Evolutionary conservation across 2,329 filamentous ascomycete species (phyloP), one percentile per base, ranked within the genome.

Genomic region (Exophiala oligosperma): DNA sequence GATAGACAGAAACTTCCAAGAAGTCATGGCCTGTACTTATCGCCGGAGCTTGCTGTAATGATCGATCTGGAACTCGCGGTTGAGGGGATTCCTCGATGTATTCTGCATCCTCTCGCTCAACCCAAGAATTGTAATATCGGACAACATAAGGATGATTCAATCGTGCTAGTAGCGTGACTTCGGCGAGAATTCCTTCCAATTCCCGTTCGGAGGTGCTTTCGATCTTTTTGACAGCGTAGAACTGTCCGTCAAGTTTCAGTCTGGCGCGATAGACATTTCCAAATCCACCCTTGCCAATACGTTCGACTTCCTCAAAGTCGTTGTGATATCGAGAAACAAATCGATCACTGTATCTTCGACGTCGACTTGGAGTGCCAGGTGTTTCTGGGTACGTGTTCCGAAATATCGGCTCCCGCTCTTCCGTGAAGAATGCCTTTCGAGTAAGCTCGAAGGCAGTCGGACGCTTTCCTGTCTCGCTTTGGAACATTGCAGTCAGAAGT

Each of bases 181-280:
- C 90, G 0, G 89, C 92, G 40, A 97, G 79, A 57, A 89, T 90
- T 58, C 77, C 76, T 59, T 79, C 77, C 52, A 82, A 69, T 4
- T 81, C 79, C 9, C 87, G 82, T 26, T 89, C 84, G 1, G 91
- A 91, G 52, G 88, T 87, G 66, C 94, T 90, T 1, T 87, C 91
- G 61, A 99, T 94, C 72, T 97, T 97, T 73, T 99, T 99, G 71
- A 99, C 90, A 17, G 94, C 94, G 74, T 97, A 99, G 44, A 95
- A 88, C 57, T 92, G 90, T 0, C 91, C 91, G 71, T 97, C 94
- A 3, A 97, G 84, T 75, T 94, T 96, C 73, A 96, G 96, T 32
- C 93, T 85, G 2, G 93, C 93, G 72, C 96, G 95, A 55, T 97
- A 91, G 23, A 99, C 94, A 74, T 97, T 91, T 4, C 94, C 94